Evolutionary conservation across 192 early-diverging fungal genomes (phyloP), one percentile per base, ranked within the genome.

Genomic region (Borealophlyctis nickersoniae): DNA sequence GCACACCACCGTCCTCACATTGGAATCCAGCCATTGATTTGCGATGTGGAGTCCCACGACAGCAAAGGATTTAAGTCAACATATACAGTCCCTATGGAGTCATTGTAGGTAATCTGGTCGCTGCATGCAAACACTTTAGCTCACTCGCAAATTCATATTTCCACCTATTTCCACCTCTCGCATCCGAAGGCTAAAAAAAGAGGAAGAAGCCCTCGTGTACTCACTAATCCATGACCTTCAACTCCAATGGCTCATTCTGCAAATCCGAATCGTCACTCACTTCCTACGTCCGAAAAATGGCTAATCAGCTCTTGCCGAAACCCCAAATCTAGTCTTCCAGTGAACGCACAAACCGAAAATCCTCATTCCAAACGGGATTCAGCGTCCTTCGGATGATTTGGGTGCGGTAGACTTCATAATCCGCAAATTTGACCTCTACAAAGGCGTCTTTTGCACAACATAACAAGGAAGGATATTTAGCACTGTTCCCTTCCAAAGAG

Each of bases 361-460:
- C 87, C 64, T 91, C 86, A 52, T 91, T 90, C 91, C 91, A 92
- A 7, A 88, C 75, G 0, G 91, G 91, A 67, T 90, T 87, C 39
- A 92, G 78, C 27, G 89, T 92, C 31, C 84, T 81, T 24, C 83
- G 76, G 23, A 77, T 79, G 35, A 88, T 88, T 35, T 82, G 72
- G 4, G 88, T 91, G 26, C 83, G 71, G 30, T 81, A 66, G 2
- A 74, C 71, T 32, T 92, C 88, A 63, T 85, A 84, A 63, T 89
- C 86, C 7, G 82, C 85, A 63, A 91, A 90, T 61, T 80, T 80
- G 36, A 89, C 77, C 61, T 92, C 91, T 22, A 90, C 91, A 54
- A 88, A 92, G n/a, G 91, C 91, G 68, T 92, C 91, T 75, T n/a
- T n/a, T n/a, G n/a, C n/a, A n/a, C n/a, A 53, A 11, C 76, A 11